These are phyloP conservation scores for Durusdinium trenchii DNA, from an alignment of 73 alveolate genomes.

Conservation along the genomic window DNA sequence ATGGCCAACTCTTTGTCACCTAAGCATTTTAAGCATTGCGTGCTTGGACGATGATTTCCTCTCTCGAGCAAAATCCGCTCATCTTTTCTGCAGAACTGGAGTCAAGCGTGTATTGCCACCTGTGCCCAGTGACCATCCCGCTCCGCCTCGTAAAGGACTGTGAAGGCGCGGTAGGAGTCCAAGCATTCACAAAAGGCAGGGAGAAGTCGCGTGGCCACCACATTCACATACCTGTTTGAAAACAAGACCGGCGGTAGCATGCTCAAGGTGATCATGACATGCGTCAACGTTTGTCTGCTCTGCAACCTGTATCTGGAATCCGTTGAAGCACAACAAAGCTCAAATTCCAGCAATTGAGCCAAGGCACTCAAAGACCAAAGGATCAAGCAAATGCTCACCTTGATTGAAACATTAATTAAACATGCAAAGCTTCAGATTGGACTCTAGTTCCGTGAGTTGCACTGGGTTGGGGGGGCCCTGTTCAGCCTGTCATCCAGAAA, in stretches of 20 bases:
- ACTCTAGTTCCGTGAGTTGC: too few species aligned
- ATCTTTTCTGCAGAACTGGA: background rate
- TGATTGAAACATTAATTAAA: too few species aligned
- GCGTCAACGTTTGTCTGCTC: too few species aligned
- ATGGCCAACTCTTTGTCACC: slow-evolving; percentile 66
- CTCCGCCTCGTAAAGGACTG: slow-evolving; percentile 79
- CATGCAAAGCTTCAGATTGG: too few species aligned
- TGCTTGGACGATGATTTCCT: too few species aligned
- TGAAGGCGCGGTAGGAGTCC: slow-evolving; percentile 95
- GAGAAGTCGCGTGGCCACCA: slow-evolving; percentile 30
- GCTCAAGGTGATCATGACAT: too few species aligned
- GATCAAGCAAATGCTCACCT: slow-evolving; percentile 38
- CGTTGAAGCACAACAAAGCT: too few species aligned
- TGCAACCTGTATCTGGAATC: too few species aligned
- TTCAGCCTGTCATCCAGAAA: too few species aligned
- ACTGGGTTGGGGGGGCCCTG: too few species aligned
- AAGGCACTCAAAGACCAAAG: slow-evolving; percentile 17
- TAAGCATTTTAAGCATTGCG: background rate
- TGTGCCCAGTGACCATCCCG: slow-evolving; percentile 1
- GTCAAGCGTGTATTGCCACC: background rate
- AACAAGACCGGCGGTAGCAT: background rate
- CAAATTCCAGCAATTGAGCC: too few species aligned
- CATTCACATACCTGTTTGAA: background rate
- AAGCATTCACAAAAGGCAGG: slow-evolving; percentile 67
- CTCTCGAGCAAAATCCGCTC: too few species aligned